Conservation (phyloP, 1,139 yeast genomes). For the Suhomyces wounanorum region DNA sequence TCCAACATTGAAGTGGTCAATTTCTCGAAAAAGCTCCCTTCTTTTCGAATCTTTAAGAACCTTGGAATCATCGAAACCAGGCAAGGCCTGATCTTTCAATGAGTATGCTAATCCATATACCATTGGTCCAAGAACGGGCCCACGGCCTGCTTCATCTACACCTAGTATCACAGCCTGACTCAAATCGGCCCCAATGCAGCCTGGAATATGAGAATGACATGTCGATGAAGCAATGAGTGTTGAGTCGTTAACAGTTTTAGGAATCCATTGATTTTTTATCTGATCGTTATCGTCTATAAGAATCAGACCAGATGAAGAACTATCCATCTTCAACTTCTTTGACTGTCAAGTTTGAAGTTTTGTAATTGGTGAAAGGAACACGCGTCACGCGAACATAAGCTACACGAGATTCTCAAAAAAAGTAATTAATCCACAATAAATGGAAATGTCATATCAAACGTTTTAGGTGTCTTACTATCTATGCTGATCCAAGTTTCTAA, state of each 20-base stretch:
- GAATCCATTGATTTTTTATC: conserved; percentile 25
- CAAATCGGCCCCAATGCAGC: conserved; percentile 18
- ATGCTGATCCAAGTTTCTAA: neutral
- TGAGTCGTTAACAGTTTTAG: conserved; percentile 31
- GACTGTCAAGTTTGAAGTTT: too few species aligned
- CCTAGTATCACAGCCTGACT: conserved; percentile 59
- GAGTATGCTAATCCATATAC: conserved; percentile 90
- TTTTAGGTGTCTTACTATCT: neutral
- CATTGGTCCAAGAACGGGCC: conserved; percentile 97
- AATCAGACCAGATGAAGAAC: neutral
- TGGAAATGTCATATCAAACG: too few species aligned
- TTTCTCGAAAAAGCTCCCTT: conserved; percentile 55
- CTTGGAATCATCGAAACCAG: conserved; percentile 93
- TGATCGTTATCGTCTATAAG: neutral
- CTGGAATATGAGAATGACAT: conserved; percentile 37
- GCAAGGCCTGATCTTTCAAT: conserved; percentile 51
- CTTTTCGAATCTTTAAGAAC: conserved; percentile 76
- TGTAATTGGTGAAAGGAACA: too few species aligned
- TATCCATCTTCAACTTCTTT: neutral
- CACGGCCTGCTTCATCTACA: conserved; percentile 98
- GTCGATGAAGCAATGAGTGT: conserved; percentile 29
- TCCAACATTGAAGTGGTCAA: conserved; percentile 70
- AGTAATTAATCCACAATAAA: too few species aligned
- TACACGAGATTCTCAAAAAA: too few species aligned
- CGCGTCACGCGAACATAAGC: too few species aligned